These are phyloP conservation scores for Omphalotus guepiniiformis DNA, from an alignment of 768 basidiomycete genomes.

Conservation along the genomic window DNA sequence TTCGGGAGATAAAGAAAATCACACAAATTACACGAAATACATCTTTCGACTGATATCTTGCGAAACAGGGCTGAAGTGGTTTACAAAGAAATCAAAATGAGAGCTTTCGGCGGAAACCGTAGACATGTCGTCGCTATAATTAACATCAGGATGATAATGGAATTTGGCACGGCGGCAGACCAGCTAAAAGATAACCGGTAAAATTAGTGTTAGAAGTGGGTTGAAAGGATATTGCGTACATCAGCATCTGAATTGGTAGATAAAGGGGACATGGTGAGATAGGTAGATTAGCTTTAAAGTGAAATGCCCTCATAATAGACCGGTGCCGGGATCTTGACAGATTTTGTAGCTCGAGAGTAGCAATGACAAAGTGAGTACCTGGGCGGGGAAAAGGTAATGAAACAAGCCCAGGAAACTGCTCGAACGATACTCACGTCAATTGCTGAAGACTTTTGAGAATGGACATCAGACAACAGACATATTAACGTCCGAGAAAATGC, in stretches of 20 bases:
- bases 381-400: neutral
- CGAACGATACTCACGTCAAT: constrained; percentile 41
- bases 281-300: neutral
- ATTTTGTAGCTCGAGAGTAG: constrained; percentile 60
- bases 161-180: constrained; percentile 50
- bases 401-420: neutral
- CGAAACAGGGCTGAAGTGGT: too few relatives aligned
- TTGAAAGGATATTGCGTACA: constrained; percentile 27
- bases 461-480: neutral
- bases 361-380: constrained; percentile 56
- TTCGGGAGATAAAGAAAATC: too few relatives aligned
- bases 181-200: constrained; percentile 29
- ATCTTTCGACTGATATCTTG: too few relatives aligned
- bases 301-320: constrained; percentile 55
- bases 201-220: neutral
- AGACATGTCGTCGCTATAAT: too few relatives aligned
- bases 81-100: too few relatives aligned
- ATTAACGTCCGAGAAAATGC: neutral
- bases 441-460: constrained; percentile 39
- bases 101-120: too few relatives aligned
- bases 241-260: constrained; percentile 42
- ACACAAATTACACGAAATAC: too few relatives aligned
- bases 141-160: constrained; percentile 42
- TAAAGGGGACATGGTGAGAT: too few relatives aligned
- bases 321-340: constrained; percentile 69